Percentiles rank a stretch among this genome's conserved stretches.
phyloP scores from a whole-genome alignment of 192 early-diverging fungal species.

The Funneliformis mosseae region DNA sequence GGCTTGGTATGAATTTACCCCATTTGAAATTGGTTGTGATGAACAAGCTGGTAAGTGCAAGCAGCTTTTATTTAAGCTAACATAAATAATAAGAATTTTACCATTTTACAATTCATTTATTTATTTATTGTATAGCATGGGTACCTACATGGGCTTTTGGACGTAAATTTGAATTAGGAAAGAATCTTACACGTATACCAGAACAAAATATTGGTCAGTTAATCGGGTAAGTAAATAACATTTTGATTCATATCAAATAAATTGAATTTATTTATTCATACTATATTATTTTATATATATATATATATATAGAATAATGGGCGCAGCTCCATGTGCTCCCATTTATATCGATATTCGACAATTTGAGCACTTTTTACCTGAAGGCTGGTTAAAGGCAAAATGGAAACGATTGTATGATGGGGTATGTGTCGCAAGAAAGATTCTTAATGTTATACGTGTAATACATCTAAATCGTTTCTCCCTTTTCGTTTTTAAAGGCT shows the following conservation, averaged over 20 bases:
- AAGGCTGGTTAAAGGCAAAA: slow-evolving; percentile 1
- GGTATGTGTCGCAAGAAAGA: neutral
- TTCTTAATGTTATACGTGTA: neutral
- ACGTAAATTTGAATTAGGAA: slow-evolving; percentile 66
- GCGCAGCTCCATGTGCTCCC: slow-evolving; percentile 57
- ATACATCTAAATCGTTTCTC: neutral
- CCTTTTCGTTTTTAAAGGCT: neutral
- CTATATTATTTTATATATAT: neutral
- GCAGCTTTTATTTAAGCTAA: neutral
- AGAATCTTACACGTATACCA: slow-evolving; percentile 59
- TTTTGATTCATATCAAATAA: neutral
- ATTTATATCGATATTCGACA: slow-evolving; percentile 53
- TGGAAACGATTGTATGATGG: neutral
- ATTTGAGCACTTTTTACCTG: slow-evolving; percentile 39
- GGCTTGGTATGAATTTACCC: slow-evolving; percentile 85
- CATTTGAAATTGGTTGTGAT: slow-evolving; percentile 78
- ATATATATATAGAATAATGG: slow-evolving; percentile 38
- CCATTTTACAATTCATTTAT: neutral
- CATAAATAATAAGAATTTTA: neutral
- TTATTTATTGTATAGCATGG: slow-evolving; percentile 52
- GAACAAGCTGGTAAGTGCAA: slow-evolving; percentile 59
- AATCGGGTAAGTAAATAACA: slow-evolving; percentile 51
- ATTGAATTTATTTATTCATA: neutral
- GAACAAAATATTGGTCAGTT: slow-evolving; percentile 70
- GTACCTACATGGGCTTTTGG: slow-evolving; percentile 81